Evolutionary conservation across 108 stramenopile species (phyloP).

Genomic region (Cylindrotheca closterium): DNA sequence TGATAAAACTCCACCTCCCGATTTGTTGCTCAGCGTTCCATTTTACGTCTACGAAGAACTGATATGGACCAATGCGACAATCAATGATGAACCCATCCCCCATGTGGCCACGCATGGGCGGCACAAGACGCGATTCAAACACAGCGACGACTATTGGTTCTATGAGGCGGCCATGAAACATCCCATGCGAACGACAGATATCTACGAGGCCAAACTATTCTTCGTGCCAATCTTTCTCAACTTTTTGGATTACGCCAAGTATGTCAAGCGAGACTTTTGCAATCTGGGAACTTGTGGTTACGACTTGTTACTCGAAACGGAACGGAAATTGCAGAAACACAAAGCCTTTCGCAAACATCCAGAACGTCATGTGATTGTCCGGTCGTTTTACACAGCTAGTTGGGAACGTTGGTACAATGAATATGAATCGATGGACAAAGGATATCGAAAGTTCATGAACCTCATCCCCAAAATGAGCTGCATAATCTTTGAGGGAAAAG

Average conservation of each 20-base stretch:
- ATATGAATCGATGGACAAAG: too few species aligned
- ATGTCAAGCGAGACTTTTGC: conserved; percentile 3
- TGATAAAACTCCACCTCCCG: too few species aligned
- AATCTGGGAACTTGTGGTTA: background rate
- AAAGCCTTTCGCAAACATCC: conserved; percentile 4
- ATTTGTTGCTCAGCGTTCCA: conserved; percentile 9
- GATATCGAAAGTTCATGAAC: too few species aligned
- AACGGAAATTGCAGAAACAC: background rate
- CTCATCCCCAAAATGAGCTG: too few species aligned
- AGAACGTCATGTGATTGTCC: conserved; percentile 3
- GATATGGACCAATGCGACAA: conserved; percentile 17
- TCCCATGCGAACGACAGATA: conserved; percentile 32
- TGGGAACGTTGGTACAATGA: too few species aligned
- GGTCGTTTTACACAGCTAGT: conserved; percentile 5
- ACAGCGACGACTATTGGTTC: conserved; percentile 23
- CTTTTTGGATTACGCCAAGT: background rate
- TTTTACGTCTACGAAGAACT: conserved; percentile 29
- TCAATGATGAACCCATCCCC: background rate
- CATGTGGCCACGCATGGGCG: background rate
- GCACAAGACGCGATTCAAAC: background rate
- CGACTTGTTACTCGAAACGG: conserved; percentile 6
- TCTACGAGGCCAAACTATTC: conserved; percentile 22
- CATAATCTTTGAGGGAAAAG: too few species aligned
- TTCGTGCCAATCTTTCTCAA: conserved; percentile 18
- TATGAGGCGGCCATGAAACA: background rate